Percentiles rank a stretch among this genome's conserved stretches.
These are phyloP conservation scores for Suhomyces faveliae DNA, from an alignment of 805 yeast genomes.

Conservation along the genomic window DNA sequence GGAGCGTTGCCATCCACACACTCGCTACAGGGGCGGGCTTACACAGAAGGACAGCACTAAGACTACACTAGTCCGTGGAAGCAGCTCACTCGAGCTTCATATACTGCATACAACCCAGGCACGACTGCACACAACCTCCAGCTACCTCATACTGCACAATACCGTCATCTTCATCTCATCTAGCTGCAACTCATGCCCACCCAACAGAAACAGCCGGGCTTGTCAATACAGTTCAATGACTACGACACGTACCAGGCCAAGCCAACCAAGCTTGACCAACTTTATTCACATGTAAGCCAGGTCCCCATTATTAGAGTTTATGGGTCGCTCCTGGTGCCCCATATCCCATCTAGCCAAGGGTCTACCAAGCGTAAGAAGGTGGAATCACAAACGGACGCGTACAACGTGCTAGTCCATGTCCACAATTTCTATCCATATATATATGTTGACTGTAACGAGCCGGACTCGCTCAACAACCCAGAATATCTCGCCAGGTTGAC, in stretches of 20 bases:
- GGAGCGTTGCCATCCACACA: too few species aligned
- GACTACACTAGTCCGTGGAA: too few species aligned
- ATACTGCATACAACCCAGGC: neutral
- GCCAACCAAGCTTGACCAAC: constrained; percentile 55
- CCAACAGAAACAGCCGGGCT: neutral
- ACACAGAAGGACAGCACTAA: too few species aligned
- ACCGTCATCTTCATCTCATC: too few species aligned
- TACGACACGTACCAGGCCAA: constrained; percentile 64
- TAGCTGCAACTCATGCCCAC: neutral
- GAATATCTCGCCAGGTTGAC: constrained; percentile 41
- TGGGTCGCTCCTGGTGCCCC: constrained; percentile 60
- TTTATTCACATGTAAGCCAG: constrained; percentile 35
- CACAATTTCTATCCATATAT: constrained; percentile 87
- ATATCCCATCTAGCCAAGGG: neutral
- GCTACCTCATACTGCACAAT: neutral
- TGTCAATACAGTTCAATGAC: constrained; percentile 53
- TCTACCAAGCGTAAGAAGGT: neutral
- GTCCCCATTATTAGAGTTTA: constrained; percentile 79
- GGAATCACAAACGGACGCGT: constrained; percentile 12
- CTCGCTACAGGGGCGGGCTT: too few species aligned
- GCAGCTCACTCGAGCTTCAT: too few species aligned
- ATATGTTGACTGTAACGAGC: constrained; percentile 59
- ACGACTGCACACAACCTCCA: too few species aligned
- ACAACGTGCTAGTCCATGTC: constrained; percentile 55
- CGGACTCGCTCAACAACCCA: constrained; percentile 12